A percentile compares a stretch with the other conserved stretches of the same genome.
Conservation (phyloP, 2,329 filamentous ascomycete species). For the Hymenoscyphus linearis region DNA sequence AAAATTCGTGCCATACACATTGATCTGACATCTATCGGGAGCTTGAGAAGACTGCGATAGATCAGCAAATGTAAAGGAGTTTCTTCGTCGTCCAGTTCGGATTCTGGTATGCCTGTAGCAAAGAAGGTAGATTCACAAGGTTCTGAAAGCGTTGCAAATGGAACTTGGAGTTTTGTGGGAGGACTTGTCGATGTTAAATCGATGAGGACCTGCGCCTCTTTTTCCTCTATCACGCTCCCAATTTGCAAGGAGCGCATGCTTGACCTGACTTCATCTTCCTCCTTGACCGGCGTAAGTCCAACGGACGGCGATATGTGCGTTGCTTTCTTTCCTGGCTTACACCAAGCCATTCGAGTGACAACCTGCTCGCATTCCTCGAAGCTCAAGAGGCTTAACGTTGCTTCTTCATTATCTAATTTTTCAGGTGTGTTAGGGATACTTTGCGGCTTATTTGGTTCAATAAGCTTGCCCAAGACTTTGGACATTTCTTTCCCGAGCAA, state of each 20-base stretch:
- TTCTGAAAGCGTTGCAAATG: constrained; percentile 65
- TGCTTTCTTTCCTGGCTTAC: constrained; percentile 37
- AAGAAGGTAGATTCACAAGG: constrained; percentile 75
- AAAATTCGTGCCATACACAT: constrained; percentile 85
- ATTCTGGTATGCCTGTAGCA: constrained; percentile 45
- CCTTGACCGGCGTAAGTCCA: constrained; percentile 47
- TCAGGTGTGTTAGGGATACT: constrained; percentile 15
- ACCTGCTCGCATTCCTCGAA: constrained; percentile 84
- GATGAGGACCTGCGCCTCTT: constrained; percentile 33
- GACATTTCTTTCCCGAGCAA: constrained; percentile 65
- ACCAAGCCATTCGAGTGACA: constrained; percentile 72
- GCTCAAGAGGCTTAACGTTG: constrained; percentile 38
- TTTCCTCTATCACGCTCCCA: constrained; percentile 12
- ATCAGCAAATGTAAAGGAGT: constrained; percentile 70
- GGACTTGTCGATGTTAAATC: constrained; percentile 39
- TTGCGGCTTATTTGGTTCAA: constrained; percentile 28
- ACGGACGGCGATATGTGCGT: constrained; percentile 18
- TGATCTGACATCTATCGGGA: constrained; percentile 78
- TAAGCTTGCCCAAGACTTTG: constrained; percentile 49
- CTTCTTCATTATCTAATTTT: constrained; percentile 9
- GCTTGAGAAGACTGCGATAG: constrained; percentile 67
- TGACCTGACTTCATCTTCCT: constrained; percentile 47
- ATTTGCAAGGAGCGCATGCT: constrained; percentile 24
- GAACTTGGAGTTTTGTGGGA: constrained; percentile 54
- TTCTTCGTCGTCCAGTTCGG: constrained; percentile 80